These are phyloP conservation scores for Fusarium drepaniforme DNA, from an alignment of 2,329 filamentous ascomycete genomes.

Conservation along the genomic window DNA sequence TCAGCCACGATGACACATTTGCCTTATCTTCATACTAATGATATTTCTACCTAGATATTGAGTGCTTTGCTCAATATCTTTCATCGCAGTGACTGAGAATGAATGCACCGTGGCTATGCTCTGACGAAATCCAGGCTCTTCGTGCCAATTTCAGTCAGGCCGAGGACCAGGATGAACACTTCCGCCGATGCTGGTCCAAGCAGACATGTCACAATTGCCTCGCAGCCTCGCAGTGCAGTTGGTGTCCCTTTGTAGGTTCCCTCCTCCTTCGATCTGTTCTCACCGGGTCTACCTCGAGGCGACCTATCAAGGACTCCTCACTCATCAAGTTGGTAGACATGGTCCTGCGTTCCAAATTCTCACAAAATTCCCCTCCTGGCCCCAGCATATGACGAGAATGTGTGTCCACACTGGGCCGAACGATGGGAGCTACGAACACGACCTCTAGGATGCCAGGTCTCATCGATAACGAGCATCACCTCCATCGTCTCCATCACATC, in stretches of 20 bases:
- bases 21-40: background rate
- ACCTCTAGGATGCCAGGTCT: slow-evolving; percentile 52
- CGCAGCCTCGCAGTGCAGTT: slow-evolving; percentile 57
- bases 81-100: slow-evolving; percentile 11
- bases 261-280: background rate
- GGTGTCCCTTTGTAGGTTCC: slow-evolving; percentile 64
- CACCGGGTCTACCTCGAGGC: background rate
- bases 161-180: slow-evolving; percentile 51
- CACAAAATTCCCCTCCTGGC: slow-evolving; percentile 60
- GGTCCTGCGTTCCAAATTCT: slow-evolving; percentile 66
- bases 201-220: slow-evolving; percentile 64
- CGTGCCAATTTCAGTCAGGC: slow-evolving; percentile 48
- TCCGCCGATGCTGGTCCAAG: slow-evolving; percentile 64
- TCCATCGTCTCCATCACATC: slow-evolving; percentile 43
- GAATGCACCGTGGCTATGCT: slow-evolving; percentile 16
- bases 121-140: slow-evolving; percentile 20
- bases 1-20: slow-evolving; percentile 7
- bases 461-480: slow-evolving; percentile 50
- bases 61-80: background rate
- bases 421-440: slow-evolving; percentile 53
- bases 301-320: background rate
- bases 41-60: background rate
- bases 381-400: slow-evolving; percentile 61
- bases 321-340: slow-evolving; percentile 54
- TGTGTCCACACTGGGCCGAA: slow-evolving; percentile 65